Evolutionary conservation across 108 stramenopile species (phyloP).

Genomic region (Nannochloropsis oceanica): DNA sequence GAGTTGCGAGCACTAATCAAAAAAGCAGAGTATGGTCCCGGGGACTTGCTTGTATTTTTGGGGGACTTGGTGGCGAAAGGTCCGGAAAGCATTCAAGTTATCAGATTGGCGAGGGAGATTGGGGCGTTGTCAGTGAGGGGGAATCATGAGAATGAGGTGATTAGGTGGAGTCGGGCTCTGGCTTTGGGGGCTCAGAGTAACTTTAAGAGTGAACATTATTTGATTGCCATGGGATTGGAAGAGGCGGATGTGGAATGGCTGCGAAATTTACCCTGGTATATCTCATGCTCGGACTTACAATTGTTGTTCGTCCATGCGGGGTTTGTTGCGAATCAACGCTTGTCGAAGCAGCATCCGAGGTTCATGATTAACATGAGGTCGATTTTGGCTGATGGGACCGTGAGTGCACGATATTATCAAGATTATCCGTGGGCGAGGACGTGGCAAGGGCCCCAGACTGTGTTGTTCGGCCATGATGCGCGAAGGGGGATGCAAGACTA

Average conservation of each 20-base stretch:
- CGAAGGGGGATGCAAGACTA: slow-evolving; percentile 73
- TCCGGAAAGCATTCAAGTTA: slow-evolving; percentile 67
- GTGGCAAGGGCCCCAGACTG: slow-evolving; percentile 82
- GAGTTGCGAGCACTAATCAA: slow-evolving; percentile 69
- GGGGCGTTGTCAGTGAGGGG: slow-evolving; percentile 79
- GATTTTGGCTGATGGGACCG: slow-evolving; percentile 63
- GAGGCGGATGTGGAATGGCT: slow-evolving; percentile 69
- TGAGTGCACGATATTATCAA: slow-evolving; percentile 77
- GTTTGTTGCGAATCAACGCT: slow-evolving; percentile 58
- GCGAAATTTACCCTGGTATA: slow-evolving; percentile 69
- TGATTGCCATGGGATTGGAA: slow-evolving; percentile 60
- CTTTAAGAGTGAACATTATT: slow-evolving; percentile 54
- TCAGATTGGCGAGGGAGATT: slow-evolving; percentile 74
- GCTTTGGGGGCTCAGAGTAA: not conserved
- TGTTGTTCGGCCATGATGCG: slow-evolving; percentile 87
- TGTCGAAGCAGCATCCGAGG: slow-evolving; percentile 54
- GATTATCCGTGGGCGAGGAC: slow-evolving; percentile 53
- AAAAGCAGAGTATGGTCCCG: slow-evolving; percentile 65
- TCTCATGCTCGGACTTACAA: slow-evolving; percentile 61
- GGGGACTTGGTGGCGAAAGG: slow-evolving; percentile 88
- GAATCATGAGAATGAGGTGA: slow-evolving; percentile 88
- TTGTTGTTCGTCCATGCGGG: slow-evolving; percentile 84
- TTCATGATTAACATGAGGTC: slow-evolving; percentile 60
- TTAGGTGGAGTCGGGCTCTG: slow-evolving; percentile 58
- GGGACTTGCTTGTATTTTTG: slow-evolving; percentile 69